Percentiles rank a stretch among this genome's conserved stretches.
phyloP scores from a whole-genome alignment of 345 rosid species.

The Syzygium jambos region DNA sequence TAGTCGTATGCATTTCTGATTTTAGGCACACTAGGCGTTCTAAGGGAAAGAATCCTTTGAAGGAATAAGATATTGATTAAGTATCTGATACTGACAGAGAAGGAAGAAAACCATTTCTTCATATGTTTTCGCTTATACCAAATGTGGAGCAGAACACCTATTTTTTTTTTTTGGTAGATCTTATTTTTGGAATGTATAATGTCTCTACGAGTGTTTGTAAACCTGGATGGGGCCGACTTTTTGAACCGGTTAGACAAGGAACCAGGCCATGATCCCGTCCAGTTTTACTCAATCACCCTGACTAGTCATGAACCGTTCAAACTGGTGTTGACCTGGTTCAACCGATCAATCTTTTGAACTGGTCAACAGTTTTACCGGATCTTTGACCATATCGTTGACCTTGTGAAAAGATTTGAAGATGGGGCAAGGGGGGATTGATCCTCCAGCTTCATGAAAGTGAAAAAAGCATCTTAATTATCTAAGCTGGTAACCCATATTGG shows the following conservation, averaged over 20 bases:
- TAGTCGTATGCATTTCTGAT: background rate
- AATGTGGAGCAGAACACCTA: background rate
- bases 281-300: background rate
- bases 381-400: background rate
- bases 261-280: background rate
- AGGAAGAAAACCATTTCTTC: background rate
- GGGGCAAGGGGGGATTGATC: background rate
- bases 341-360: background rate
- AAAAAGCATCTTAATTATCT: background rate
- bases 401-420: background rate
- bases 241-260: background rate
- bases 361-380: background rate
- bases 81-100: background rate
- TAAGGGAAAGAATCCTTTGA: background rate
- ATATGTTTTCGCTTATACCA: background rate
- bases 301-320: background rate
- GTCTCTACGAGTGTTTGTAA: background rate
- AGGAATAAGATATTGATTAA: background rate
- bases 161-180: background rate
- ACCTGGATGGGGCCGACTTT: background rate
- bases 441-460: background rate
- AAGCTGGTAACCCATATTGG: background rate
- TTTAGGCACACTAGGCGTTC: background rate
- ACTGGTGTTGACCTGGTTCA: background rate
- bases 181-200: background rate